Evolutionary conservation across 208 protist species (phyloP).

Genomic region (Naegleria gruberi): DNA sequence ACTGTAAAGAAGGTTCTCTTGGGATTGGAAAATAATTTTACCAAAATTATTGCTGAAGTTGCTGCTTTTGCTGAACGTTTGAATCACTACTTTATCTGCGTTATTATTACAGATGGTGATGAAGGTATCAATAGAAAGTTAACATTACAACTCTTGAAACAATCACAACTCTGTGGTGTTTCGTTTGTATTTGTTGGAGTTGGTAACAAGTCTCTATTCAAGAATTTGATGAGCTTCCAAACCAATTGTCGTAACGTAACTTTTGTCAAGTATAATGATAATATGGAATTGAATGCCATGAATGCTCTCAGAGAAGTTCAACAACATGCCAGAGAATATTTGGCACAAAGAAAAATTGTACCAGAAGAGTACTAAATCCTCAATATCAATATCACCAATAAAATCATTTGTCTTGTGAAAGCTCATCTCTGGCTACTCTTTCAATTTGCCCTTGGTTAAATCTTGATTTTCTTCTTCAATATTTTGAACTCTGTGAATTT

Average conservation of each 20-base stretch:
- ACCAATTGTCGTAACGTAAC: not conserved
- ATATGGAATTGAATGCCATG: not conserved
- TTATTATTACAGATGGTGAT: not conserved
- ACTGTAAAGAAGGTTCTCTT: not conserved
- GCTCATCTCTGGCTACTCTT: too few species aligned
- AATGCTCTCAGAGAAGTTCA: not conserved
- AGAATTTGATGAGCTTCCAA: not conserved
- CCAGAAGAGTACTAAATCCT: constrained; percentile 14
- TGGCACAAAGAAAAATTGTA: not conserved
- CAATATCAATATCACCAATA: too few species aligned
- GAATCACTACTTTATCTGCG: not conserved
- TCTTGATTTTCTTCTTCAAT: not conserved
- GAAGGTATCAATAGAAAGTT: not conserved
- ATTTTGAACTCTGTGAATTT: not conserved
- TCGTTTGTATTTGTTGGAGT: constrained; percentile 4
- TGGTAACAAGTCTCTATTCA: not conserved
- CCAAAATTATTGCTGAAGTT: not conserved
- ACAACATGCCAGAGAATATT: not conserved
- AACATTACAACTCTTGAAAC: not conserved
- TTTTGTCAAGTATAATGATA: not conserved
- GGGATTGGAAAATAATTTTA: not conserved
- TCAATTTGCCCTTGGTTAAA: too few species aligned
- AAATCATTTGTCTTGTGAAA: too few species aligned
- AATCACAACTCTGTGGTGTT: not conserved
- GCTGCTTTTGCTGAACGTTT: not conserved